Base-by-base conservation (phyloP, 768 basidiomycete genomes). In the Boletus vinaceobasis region DNA sequence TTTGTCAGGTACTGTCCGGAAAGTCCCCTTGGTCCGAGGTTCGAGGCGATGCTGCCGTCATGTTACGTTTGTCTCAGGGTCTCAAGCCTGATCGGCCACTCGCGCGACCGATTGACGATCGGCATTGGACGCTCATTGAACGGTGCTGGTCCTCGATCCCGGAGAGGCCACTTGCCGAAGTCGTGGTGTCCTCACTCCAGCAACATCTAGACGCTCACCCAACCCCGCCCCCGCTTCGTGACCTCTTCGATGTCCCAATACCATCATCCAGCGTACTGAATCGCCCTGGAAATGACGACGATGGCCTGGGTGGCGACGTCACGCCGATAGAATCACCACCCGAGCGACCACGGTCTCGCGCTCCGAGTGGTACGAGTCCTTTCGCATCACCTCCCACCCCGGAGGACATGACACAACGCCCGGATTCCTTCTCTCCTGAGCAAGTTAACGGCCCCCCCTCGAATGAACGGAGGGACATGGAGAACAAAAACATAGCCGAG, bases 111-210 rank as follows among this genome's bases (percentile, higher is more conserved):
- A 52, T 59, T n/a, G 47, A 57, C 7, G 43, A 57, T 17, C 32
- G 13, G 0, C 56, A 60, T 31, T 54, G 48, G 48, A 13, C 23
- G 13, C 21, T 59, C 39, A 39, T 60, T 6, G 29, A 59, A 33
- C 44, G 7, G 8, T 60, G 58, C 35, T 53, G 44, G 56, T 53
- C 48, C 1, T 35, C 35, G 35, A 35, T 35, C 35, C 35, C 35
- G 15, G 35, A 14, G 35, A 35, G 11, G 5, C 44, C 57, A 0
- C 10, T 8, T 27, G 48, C 57, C 6, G 32, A 21, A n/a, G 37
- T 46, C 6, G 5, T 43, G 19, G 37, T 59, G 5, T 29, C 21
- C 5, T 44, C 43, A 0, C 19, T 52, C 14, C 50, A 26, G 15
- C 50, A 48, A 33, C 32, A 56, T 9, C 15, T 46, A 17, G 38